Evolutionary conservation across 805 yeast species (phyloP), one percentile per base, ranked within the genome.

Genomic region (Debaryomyces castellii): DNA sequence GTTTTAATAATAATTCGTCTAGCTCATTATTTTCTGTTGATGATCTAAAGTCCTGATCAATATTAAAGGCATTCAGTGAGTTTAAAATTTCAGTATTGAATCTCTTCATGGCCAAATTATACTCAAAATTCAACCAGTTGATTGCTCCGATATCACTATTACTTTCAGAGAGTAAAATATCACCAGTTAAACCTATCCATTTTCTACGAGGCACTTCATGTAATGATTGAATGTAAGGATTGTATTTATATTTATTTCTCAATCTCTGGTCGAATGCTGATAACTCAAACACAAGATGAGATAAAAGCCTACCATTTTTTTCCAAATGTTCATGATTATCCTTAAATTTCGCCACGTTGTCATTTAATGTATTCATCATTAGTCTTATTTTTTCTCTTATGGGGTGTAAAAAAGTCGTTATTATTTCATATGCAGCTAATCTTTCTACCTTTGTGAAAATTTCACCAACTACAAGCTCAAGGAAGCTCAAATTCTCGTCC

Each of bases 251-350:
- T 3, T 54, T 61, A 21, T 63, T 67, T 8, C 73, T 58, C 5
- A 85, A 51, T 22, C 71, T 60, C 38, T 71, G 77, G 56, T 85
- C 90, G 58, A 84, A 85, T 9, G 74, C 69, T 39, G 82, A 73
- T 5, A 81, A 57, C 54, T 85, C 88, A 41, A 67, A 70, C 5
- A 85, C 73, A 28, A 83, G 61, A 62, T 85, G 89, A 24, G 83
- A 75, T 25, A 84, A 61, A 9, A 80, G 59, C 20, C 77, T 62
- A 0, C 83, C 81, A 41, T 73, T 64, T 18, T 62, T 66, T 35
- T 70, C 74, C 35, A 52, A 46, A 25, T 57, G 54, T 3, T 12
- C 54, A 2, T 53, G 44, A 14, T 53, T 54, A 10, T 54, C 50
- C 22, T 45, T 37, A 28, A 38, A 50, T 12, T 43, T 47, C 17